Conservation (phyloP, 1,139 yeast species). For the Geotrichum bryndzae region DNA sequence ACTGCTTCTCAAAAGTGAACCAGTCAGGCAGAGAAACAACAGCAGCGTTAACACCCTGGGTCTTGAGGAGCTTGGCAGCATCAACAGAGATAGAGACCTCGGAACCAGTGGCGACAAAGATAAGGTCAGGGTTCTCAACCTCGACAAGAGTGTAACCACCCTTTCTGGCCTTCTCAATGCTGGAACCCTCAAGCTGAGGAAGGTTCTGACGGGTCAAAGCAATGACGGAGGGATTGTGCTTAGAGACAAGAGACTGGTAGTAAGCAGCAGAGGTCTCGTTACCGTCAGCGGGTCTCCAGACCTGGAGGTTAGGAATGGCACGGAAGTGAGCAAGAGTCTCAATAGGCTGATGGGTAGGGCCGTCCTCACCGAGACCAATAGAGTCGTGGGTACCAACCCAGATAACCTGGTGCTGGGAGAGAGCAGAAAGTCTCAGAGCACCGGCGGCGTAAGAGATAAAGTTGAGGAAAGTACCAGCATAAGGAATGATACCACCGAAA, state of each 20-base stretch:
- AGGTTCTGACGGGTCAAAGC: conserved; percentile 97
- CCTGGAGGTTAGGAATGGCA: conserved; percentile 90
- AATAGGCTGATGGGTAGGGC: conserved; percentile 99
- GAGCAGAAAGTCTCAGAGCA: conserved; percentile 91
- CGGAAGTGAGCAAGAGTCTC: conserved; percentile 98
- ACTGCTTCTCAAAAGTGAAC: conserved; percentile 81
- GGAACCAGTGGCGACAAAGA: conserved; percentile 90
- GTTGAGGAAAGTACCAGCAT: conserved; percentile 98
- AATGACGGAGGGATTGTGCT: conserved; percentile 76
- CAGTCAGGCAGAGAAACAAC: conserved; percentile 94
- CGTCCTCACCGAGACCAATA: conserved; percentile 98
- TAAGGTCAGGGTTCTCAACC: conserved; percentile 60
- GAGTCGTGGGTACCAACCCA: conserved; percentile 99
- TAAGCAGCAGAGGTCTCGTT: conserved; percentile 98
- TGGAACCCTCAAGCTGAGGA: conserved; percentile 92
- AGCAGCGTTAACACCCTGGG: conserved; percentile 65
- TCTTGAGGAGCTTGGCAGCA: conserved; percentile 64
- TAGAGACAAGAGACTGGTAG: conserved; percentile 65
- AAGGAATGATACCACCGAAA: conserved; percentile 87
- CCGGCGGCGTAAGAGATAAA: conserved; percentile 98
- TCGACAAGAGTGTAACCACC: conserved; percentile 86
- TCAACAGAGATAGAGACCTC: conserved; percentile 84
- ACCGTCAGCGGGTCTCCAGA: conserved; percentile 99
- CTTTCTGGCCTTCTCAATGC: conserved; percentile 84
- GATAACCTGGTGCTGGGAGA: conserved; percentile 87